Percentiles rank a stretch among this genome's conserved stretches.
Conservation (phyloP, 2,329 filamentous ascomycete genomes). For the Emydomyces testavorans region DNA sequence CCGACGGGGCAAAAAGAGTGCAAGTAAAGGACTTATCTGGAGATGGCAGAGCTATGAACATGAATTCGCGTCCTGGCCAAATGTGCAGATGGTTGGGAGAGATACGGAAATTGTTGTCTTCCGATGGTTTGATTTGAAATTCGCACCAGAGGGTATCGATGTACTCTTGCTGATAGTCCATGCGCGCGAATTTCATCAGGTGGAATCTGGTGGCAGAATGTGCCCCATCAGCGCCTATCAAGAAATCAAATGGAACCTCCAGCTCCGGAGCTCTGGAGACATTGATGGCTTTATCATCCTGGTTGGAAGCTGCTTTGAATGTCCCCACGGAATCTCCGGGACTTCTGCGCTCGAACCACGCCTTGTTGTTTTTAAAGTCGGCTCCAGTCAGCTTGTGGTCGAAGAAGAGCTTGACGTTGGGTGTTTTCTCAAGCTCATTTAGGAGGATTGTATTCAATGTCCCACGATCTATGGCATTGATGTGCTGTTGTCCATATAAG, state of each 20-base stretch:
- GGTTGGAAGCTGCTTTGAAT: slow-evolving; percentile 25
- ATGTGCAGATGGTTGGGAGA: slow-evolving; percentile 93
- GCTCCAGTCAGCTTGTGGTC: slow-evolving; percentile 86
- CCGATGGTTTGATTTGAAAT: slow-evolving; percentile 60
- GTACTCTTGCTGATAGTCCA: slow-evolving; percentile 89
- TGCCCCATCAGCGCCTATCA: slow-evolving; percentile 90
- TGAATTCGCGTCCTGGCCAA: slow-evolving; percentile 85
- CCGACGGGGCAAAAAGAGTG: slow-evolving; percentile 74
- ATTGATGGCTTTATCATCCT: slow-evolving; percentile 14
- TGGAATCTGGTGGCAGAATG: slow-evolving; percentile 86
- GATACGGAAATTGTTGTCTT: slow-evolving; percentile 55
- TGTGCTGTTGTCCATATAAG: slow-evolving; percentile 44
- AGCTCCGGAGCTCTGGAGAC: slow-evolving; percentile 53
- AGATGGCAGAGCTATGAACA: slow-evolving; percentile 96
- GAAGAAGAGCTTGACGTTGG: slow-evolving; percentile 87
- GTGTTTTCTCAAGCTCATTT: slow-evolving; percentile 67
- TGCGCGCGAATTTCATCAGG: slow-evolving; percentile 85
- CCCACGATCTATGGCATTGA: slow-evolving; percentile 75
- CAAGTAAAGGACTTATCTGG: slow-evolving; percentile 87
- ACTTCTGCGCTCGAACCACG: slow-evolving; percentile 65
- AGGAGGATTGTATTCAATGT: slow-evolving; percentile 73
- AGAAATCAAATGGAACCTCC: slow-evolving; percentile 75
- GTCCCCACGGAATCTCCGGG: slow-evolving; percentile 25
- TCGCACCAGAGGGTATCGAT: slow-evolving; percentile 98
- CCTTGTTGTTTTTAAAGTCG: slow-evolving; percentile 65